Conservation (phyloP, 129 eudicot species). For the Lonicera japonica region DNA sequence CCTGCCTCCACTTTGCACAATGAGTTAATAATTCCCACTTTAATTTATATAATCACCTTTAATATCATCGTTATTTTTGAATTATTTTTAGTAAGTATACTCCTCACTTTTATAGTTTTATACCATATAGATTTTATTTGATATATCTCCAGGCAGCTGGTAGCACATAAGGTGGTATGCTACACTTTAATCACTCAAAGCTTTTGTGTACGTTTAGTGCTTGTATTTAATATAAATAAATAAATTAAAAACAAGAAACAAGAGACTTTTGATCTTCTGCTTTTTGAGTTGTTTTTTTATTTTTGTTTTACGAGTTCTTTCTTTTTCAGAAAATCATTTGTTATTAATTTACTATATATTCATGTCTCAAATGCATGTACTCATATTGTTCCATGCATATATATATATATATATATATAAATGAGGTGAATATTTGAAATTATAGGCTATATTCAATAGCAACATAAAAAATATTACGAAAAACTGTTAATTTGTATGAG, state of each 20-base stretch:
- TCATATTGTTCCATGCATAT: too few relatives aligned
- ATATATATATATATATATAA: too few relatives aligned
- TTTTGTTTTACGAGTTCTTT: not conserved
- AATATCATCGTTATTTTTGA: not conserved
- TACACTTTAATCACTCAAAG: constrained; percentile 26
- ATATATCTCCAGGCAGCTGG: constrained; percentile 10
- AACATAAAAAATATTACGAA: too few relatives aligned
- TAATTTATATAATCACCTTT: not conserved
- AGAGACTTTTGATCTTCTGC: not conserved
- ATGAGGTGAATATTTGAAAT: too few relatives aligned
- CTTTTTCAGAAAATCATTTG: too few relatives aligned
- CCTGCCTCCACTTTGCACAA: not conserved
- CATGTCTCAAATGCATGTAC: too few relatives aligned
- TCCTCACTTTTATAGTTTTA: not conserved
- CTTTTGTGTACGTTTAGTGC: not conserved
- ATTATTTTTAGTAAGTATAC: too few relatives aligned
- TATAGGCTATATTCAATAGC: too few relatives aligned
- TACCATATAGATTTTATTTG: not conserved
- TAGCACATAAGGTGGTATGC: constrained; percentile 24
- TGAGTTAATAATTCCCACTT: not conserved
- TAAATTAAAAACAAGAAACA: not conserved
- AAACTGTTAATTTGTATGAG: too few relatives aligned
- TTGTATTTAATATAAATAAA: too few relatives aligned
- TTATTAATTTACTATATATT: too few relatives aligned
- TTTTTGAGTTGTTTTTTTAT: too few relatives aligned